A percentile compares a stretch with the other conserved stretches of the same genome.
Conservation (phyloP, 2,329 filamentous ascomycete species). For the Fusarium sp. region DNA sequence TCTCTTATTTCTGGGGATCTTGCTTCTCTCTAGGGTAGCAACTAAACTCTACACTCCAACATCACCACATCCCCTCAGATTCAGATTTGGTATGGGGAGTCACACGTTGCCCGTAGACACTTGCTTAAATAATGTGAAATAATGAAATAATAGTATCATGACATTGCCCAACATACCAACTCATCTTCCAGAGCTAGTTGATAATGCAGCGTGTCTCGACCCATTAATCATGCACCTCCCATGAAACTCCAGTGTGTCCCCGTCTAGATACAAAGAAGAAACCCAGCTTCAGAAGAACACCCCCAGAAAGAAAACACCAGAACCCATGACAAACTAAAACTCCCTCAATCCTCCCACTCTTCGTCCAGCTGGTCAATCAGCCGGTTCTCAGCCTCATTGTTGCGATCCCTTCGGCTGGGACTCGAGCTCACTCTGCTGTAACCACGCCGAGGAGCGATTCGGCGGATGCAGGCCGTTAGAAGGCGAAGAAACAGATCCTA, state of each 20-base stretch:
- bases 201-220: conserved; percentile 25
- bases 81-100: not conserved
- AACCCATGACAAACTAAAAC: not conserved
- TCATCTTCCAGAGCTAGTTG: conserved; percentile 15
- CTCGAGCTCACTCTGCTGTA: conserved; percentile 74
- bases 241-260: conserved; percentile 39
- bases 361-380: conserved; percentile 97
- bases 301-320: conserved; percentile 5
- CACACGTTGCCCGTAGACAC: not conserved
- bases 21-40: not conserved
- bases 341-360: conserved; percentile 85
- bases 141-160: conserved; percentile 10
- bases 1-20: not conserved
- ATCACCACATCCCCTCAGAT: not conserved
- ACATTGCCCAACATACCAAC: conserved; percentile 22
- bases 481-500: conserved; percentile 76
- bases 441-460: conserved; percentile 73
- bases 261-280: conserved; percentile 30
- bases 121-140: not conserved
- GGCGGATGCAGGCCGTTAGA: conserved; percentile 76
- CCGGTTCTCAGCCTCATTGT: conserved; percentile 86
- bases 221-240: conserved; percentile 27
- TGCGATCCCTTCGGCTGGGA: conserved; percentile 60
- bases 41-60: not conserved
- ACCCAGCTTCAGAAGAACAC: conserved; percentile 19